Percentiles rank a stretch among this genome's conserved stretches.
phyloP scores from a whole-genome alignment of 1,284 basidiomycete genomes.

The Papiliotrema terrestris region DNA sequence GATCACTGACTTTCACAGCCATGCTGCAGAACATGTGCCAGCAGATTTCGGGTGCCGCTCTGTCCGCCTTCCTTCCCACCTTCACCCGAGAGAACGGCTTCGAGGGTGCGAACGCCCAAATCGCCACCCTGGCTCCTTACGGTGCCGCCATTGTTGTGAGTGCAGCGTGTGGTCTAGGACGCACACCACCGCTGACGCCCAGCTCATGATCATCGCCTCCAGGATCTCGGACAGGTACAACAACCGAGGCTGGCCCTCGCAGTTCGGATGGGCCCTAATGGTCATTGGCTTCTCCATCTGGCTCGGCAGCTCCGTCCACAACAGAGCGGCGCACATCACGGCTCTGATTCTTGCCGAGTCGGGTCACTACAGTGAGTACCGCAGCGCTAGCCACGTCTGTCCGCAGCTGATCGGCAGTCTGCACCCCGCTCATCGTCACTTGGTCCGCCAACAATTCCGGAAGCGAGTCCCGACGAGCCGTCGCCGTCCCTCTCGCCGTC shows the following conservation, averaged over 20 bases:
- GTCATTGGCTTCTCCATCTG: conserved; percentile 1
- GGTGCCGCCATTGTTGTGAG: conserved; percentile 7
- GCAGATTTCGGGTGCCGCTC: conserved; percentile 11
- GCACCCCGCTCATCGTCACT: not conserved
- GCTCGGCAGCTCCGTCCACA: not conserved
- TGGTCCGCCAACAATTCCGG: conserved; percentile 21
- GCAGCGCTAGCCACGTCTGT: not conserved
- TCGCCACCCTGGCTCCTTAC: conserved; percentile 11
- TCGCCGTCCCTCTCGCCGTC: conserved; percentile 12
- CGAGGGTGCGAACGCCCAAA: conserved; percentile 11
- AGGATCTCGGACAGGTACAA: not conserved
- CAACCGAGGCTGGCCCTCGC: not conserved
- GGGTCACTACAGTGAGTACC: not conserved
- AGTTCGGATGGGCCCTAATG: not conserved
- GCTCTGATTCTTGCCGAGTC: not conserved
- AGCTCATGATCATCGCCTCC: conserved; percentile 7
- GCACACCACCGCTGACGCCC: not conserved
- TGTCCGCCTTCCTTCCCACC: conserved; percentile 13
- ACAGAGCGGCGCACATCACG: not conserved
- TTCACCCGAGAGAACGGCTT: conserved; percentile 10
- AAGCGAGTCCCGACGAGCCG: conserved; percentile 8
- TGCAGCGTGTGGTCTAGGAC: not conserved
- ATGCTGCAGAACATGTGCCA: conserved; percentile 3
- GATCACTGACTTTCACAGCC: not conserved
- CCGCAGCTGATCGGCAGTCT: not conserved